Base-by-base conservation (phyloP, 202 grass and related monocot species). In the Schoenoplectus tabernaemontani region DNA sequence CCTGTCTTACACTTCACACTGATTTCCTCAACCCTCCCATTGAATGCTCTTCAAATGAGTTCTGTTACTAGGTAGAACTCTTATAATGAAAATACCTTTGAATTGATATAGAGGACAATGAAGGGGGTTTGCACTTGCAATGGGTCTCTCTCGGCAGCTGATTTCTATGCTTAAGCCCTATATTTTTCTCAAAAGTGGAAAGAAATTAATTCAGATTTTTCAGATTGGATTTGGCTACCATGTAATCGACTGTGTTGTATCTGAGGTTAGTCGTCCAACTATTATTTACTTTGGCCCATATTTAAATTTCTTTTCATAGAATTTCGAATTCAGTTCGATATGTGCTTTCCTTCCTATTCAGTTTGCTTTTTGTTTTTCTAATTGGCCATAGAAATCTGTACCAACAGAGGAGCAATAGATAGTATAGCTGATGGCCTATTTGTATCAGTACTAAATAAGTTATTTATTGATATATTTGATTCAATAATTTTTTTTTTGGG, bases 191-290 rank as follows among this genome's bases (percentile, higher is more conserved):
- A 84, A 80, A 92, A 62, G 82, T 93, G 96, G 96, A 86, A 76
- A 16, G 84, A 87, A 78, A 81, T 85, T 36, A 81, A 87, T 41
- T 85, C 72, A 7, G 76, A 89, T 43, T 88, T 92, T 72, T 90
- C 91, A 7, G 65, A 89, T 22, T 98, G 96, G 90, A 48, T 44
- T 2, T 92, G 96, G 96, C 79, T 82, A n/a, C 85, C 90, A 81
- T 86, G 78, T 77, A 69, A 54, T 64, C 85, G 58, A 77, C 33
- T 85, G 89, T 11, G 47, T 58, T 59, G 72, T 46, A 37, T 91
- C 83, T 54, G 63, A 91, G 89, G 96, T 92, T 0, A 53, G 42
- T 39, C 24, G 3, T 56, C 17, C 17, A n/a, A 17, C 3, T 6
- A 64, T 7, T 16, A 39, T 37, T 57, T 3, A 7, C 59, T 76